Evolutionary conservation across 352 stramenopile genomes (phyloP), one percentile per base, ranked within the genome.

Genomic region (Pythium catenulatum): DNA sequence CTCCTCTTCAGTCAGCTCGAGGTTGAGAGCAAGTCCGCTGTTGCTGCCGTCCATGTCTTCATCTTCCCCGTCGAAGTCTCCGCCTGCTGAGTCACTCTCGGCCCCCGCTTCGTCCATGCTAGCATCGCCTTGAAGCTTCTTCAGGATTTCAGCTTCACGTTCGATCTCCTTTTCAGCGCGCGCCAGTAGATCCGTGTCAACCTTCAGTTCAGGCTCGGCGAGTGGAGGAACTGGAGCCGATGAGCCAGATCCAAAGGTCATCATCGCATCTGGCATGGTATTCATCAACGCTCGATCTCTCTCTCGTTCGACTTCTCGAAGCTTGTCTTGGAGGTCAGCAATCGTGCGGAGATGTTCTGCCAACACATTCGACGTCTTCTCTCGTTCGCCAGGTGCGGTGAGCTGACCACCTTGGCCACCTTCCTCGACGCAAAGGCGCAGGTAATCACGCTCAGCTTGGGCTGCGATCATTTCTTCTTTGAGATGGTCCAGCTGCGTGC

Each of bases 401-500:
- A 82, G 39, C 23, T 76, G 73, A 25, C 74, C 69, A 65, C 25
- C 78, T 72, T 73, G 88, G 30, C 76, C 79, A 7, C 58, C 85
- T 76, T 97, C 94, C 77, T 97, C 94, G 13, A 97, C 87, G 66
- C 93, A 97, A 1, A 98, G 66, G 0, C 93, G 91, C 30, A 97
- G 76, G 45, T 97, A 96, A 50, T 98, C 95, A 21, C 95, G 94
- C 76, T 98, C 94, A 41, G 94, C 93, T 87, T 98, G 95, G 3
- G 95, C 94, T 37, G 93, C 92, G n/a, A 98, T 96, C 94, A 97
- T 96, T 73, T 98, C 94, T 83, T 97, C 93, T 59, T 93, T 97
- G 72, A 97, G 82, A n/a, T 94, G 90, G 59, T 98, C 95, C 54
- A 97, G 90, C 69, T 97, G 94, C 1, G 86, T 95, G 45, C 96